Evolutionary conservation across 441 rosid species (phyloP), one percentile per base, ranked within the genome.

Genomic region (Francoa sonchifolia): DNA sequence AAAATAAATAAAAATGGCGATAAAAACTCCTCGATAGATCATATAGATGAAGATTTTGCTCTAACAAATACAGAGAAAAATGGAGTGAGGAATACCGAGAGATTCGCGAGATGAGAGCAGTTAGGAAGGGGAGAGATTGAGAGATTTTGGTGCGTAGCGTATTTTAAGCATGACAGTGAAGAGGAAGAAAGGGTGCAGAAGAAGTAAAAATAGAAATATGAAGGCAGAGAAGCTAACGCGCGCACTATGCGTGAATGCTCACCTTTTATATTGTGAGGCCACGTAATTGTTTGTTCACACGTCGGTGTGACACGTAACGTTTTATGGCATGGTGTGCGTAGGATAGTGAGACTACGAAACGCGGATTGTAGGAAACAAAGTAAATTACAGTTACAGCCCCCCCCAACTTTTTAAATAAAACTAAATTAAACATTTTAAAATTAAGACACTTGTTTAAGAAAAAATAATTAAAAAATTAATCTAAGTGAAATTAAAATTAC

Each of bases 301-400:
- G 27, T 30, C 17, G 26, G 20, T 15, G 22, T 47, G 69, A 58
- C 76, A 52, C 65, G 76, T 64, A 29, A 28, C 3, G 25, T 21
- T 21, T 21, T n/a, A n/a, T n/a, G n/a, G n/a, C n/a, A n/a, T n/a
- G n/a, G n/a, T n/a, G n/a, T n/a, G n/a, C n/a, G n/a, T n/a, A n/a
- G n/a, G n/a, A n/a, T n/a, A n/a, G n/a, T n/a, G n/a, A n/a, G n/a
- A n/a, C n/a, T n/a, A n/a, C n/a, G n/a, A n/a, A n/a, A n/a, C n/a
- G n/a, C n/a, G n/a, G n/a, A n/a, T n/a, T n/a, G n/a, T n/a, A n/a
- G n/a, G n/a, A n/a, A n/a, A n/a, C n/a, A n/a, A n/a, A n/a, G n/a
- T n/a, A n/a, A n/a, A n/a, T n/a, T n/a, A n/a, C n/a, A n/a, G n/a
- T n/a, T n/a, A n/a, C n/a, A n/a, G n/a, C n/a, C n/a, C n/a, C n/a